Conservation (phyloP, 192 early-diverging fungal species). For the Podila clonocystis region DNA sequence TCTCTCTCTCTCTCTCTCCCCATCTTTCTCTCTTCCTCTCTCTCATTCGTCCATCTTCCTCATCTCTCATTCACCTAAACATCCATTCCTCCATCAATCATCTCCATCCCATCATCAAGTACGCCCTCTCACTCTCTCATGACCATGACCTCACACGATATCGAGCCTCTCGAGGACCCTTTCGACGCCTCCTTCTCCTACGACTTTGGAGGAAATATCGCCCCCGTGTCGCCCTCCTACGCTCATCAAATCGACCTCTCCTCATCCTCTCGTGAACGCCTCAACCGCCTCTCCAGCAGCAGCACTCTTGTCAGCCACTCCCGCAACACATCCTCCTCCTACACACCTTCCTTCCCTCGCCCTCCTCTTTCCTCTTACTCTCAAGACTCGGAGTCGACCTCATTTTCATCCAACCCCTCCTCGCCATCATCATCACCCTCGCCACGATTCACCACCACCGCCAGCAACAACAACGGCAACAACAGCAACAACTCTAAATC, state of each 20-base stretch:
- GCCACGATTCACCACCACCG: background rate
- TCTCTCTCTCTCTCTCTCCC: background rate
- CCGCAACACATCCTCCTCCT: background rate
- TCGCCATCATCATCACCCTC: background rate
- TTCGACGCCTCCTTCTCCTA: conserved; percentile 5
- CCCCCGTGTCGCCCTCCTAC: background rate
- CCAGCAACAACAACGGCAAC: background rate
- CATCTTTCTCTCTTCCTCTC: background rate
- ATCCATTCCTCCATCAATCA: background rate
- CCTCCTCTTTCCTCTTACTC: conserved; percentile 2
- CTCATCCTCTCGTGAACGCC: conserved; percentile 6
- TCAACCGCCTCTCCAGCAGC: conserved; percentile 24
- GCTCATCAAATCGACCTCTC: conserved; percentile 5
- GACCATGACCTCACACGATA: conserved; percentile 1
- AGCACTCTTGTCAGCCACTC: conserved; percentile 26
- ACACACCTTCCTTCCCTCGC: conserved; percentile 4
- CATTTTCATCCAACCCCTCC: background rate
- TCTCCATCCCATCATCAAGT: background rate
- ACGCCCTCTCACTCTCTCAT: background rate
- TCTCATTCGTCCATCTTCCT: background rate
- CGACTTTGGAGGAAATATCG: background rate
- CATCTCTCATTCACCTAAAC: background rate
- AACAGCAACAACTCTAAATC: background rate
- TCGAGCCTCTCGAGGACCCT: conserved; percentile 5
- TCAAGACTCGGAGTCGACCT: background rate